Evolutionary conservation across 352 stramenopile genomes (phyloP), one percentile per base, ranked within the genome.

Genomic region (Peronospora belbahrii): DNA sequence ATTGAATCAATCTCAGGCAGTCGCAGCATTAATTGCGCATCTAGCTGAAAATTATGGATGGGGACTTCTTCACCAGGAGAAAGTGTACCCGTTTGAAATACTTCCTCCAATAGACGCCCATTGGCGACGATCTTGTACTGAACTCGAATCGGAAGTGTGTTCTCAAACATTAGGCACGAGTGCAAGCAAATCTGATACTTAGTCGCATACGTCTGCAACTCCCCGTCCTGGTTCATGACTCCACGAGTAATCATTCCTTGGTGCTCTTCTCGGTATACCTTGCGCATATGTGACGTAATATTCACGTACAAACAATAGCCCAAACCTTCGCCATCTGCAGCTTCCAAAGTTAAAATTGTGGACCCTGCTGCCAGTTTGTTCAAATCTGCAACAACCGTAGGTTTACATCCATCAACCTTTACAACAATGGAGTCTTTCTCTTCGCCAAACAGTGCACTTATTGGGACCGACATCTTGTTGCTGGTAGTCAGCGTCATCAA

Each of bases 151-250:
- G 83, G 83, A 3, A 95, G 60, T 0, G 83, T 92, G 50, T 95
- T 95, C 42, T 92, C 83, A 42, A 95, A 88, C 27, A 88, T 72
- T 6, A 93, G 55, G 31, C 81, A 92, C 13, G 83, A 79, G 48
- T 92, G 79, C 13, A 94, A 39, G 18, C 59, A 84, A 30, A 94
- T 88, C 59, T 91, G 83, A 48, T 92, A 88, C 65, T 92, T 94
- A 0, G 83, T 90, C 2, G 80, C 83, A 19, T 94, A 92, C 4
- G 74, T 83, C 47, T 89, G 79, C 32, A 80, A 28, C 27, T 83
- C 71, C 0, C 66, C 59, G 24, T 82, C 68, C 11, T 75, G 54
- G 8, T 55, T 54, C 22, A 48, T 62, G 15, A 77, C 84, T 6
- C 65, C 69, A 42, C 80, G 73, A 5, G 72, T 85, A 25, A 86